Evolutionary conservation across 371 early-diverging fungal genomes (phyloP).

Genomic region (Rhizopus stolonifer): DNA sequence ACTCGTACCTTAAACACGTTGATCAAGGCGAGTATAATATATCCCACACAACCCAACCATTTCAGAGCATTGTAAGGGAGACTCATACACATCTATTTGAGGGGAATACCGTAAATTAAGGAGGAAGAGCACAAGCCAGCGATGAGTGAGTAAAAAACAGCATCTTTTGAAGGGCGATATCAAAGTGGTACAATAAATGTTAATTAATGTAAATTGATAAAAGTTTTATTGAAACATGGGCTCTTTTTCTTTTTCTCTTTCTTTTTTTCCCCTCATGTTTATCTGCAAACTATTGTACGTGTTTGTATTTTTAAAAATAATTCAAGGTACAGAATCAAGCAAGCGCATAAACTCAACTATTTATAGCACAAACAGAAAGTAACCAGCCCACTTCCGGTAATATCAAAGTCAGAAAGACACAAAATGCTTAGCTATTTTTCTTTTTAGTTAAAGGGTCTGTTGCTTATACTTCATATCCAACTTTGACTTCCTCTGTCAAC

Average conservation of each 20-base stretch:
- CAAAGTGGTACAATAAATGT: neutral
- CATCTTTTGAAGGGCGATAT: no score
- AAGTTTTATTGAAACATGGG: neutral
- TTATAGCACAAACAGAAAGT: neutral
- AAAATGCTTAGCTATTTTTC: no score
- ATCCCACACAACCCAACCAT: neutral
- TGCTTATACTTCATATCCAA: neutral
- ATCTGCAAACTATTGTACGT: neutral
- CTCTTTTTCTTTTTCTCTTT: neutral
- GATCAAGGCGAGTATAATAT: neutral
- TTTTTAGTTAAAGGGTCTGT: neutral
- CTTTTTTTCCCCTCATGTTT: neutral
- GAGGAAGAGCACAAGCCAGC: no score
- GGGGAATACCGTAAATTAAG: neutral
- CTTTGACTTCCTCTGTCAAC: neutral
- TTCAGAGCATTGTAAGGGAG: neutral
- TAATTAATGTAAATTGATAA: conserved; percentile 1
- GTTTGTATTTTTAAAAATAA: neutral
- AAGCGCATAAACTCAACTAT: neutral
- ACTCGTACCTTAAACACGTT: neutral
- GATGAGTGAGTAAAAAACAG: no score
- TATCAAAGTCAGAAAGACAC: neutral
- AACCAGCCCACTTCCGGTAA: neutral
- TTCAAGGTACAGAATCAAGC: neutral
- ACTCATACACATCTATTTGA: neutral